Evolutionary conservation across 352 stramenopile species (phyloP).

Genomic region (Globisporangium uncinulatum): DNA sequence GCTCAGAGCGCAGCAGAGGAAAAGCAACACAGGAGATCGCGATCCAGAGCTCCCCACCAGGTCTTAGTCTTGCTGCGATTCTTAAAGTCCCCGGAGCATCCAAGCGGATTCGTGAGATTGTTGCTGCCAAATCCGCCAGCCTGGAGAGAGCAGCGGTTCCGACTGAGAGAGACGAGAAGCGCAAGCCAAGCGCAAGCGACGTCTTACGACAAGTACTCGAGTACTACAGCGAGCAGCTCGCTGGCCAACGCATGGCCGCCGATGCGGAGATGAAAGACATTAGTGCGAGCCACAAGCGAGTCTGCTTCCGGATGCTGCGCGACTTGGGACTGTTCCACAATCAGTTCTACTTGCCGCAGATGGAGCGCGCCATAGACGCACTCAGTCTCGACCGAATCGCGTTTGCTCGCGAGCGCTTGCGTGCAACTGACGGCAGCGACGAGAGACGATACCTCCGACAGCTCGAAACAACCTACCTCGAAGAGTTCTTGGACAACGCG

Average conservation of each 20-base stretch:
- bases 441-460: slow-evolving; percentile 1
- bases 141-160: no score
- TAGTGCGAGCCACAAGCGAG: slow-evolving; percentile 4
- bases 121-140: no score
- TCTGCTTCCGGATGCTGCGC: slow-evolving; percentile 36
- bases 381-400: slow-evolving; percentile 7
- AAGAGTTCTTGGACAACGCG: slow-evolving; percentile 9
- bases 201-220: slow-evolving; percentile 1
- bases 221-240: slow-evolving; percentile 5
- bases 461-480: slow-evolving; percentile 3
- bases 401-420: slow-evolving; percentile 7
- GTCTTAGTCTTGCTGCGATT: slow-evolving; percentile 11
- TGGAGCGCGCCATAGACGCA: slow-evolving; percentile 26
- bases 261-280: neutral
- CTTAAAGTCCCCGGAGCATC: neutral
- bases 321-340: slow-evolving; percentile 55
- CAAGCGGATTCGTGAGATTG: neutral
- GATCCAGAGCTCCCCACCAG: neutral
- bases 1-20: neutral
- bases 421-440: slow-evolving; percentile 1
- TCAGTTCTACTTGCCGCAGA: slow-evolving; percentile 40
- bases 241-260: neutral
- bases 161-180: neutral
- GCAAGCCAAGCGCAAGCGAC: neutral
- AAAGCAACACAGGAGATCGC: neutral